These are phyloP conservation scores for Acanthamoeba healyi DNA, from an alignment of 208 protist species.

Conservation along the genomic window DNA sequence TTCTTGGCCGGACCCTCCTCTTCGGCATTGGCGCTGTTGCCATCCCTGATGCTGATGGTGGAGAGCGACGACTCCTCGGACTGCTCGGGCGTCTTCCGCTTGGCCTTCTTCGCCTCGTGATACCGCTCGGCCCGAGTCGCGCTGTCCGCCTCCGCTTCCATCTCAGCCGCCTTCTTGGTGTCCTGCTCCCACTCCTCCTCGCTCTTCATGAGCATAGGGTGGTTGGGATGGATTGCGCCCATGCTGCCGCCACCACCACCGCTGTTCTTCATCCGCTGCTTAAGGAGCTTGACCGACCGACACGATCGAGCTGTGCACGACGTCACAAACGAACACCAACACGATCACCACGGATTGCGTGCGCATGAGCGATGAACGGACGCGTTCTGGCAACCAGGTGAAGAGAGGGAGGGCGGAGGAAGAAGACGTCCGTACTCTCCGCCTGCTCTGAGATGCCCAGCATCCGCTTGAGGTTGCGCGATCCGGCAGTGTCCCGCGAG, in stretches of 20 bases:
- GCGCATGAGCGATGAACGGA: not conserved
- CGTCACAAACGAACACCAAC: too few species aligned
- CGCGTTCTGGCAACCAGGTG: too few species aligned
- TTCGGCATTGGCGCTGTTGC: not conserved
- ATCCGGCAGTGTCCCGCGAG: not conserved
- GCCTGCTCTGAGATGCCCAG: not conserved
- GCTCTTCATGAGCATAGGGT: constrained; percentile 21
- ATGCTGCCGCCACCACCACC: not conserved
- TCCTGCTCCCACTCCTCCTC: constrained; percentile 9
- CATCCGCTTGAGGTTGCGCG: constrained; percentile 47
- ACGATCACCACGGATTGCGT: too few species aligned
- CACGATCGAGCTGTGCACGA: not conserved
- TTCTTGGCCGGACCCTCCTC: constrained; percentile 10
- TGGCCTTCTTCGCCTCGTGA: not conserved
- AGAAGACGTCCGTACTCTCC: not conserved
- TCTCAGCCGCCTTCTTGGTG: not conserved
- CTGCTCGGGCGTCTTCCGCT: constrained; percentile 7
- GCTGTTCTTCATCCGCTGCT: not conserved
- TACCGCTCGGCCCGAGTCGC: not conserved
- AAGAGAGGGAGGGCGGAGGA: not conserved
- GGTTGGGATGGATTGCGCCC: constrained; percentile 47
- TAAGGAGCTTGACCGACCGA: not conserved
- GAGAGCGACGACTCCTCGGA: not conserved
- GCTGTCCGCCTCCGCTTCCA: not conserved
- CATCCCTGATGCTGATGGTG: not conserved